A percentile compares a stretch with the other conserved stretches of the same genome.
phyloP scores from a whole-genome alignment of 2,329 filamentous ascomycete species.

The Tympanopsis confertula region DNA sequence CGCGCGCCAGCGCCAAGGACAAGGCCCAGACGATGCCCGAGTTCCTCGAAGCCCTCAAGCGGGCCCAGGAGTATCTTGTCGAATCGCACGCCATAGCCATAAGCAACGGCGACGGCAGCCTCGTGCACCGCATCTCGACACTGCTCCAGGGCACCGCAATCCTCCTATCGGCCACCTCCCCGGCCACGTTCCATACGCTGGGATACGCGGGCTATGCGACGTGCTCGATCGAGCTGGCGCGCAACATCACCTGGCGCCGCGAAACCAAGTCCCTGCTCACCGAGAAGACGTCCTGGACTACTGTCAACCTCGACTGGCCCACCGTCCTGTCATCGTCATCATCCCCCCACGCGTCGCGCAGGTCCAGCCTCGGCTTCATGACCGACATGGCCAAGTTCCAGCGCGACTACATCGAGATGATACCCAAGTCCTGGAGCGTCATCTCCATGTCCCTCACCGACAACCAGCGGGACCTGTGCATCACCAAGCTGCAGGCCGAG shows the following conservation, averaged over 20 bases:
- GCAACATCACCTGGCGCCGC: conserved; percentile 56
- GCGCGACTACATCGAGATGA: conserved; percentile 70
- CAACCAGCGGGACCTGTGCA: conserved; percentile 69
- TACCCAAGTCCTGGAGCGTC: conserved; percentile 74
- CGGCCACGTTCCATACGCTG: conserved; percentile 29
- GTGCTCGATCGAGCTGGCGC: conserved; percentile 57
- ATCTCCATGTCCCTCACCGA: conserved; percentile 78
- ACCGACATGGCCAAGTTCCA: conserved; percentile 57
- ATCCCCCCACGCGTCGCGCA: too few relatives aligned
- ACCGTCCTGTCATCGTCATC: conserved; percentile 5
- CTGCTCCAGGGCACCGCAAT: conserved; percentile 55
- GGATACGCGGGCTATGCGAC: conserved; percentile 45
- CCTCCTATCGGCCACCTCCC: conserved; percentile 49
- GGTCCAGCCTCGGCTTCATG: conserved; percentile 31
- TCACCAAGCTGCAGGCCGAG: conserved; percentile 71
- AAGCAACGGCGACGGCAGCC: conserved; percentile 39
- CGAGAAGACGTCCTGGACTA: conserved; percentile 29
- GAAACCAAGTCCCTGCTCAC: conserved; percentile 42
- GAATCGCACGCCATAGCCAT: conserved; percentile 48
- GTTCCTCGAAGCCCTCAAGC: conserved; percentile 48
- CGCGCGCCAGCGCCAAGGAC: conserved; percentile 3
- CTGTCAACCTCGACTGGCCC: conserved; percentile 23
- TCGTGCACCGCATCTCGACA: conserved; percentile 51
- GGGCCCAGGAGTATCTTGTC: conserved; percentile 54
- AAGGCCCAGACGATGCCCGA: conserved; percentile 15